Base-by-base conservation (phyloP, 202 grass and related monocot species). In the Cymbopogon flexuosus region DNA sequence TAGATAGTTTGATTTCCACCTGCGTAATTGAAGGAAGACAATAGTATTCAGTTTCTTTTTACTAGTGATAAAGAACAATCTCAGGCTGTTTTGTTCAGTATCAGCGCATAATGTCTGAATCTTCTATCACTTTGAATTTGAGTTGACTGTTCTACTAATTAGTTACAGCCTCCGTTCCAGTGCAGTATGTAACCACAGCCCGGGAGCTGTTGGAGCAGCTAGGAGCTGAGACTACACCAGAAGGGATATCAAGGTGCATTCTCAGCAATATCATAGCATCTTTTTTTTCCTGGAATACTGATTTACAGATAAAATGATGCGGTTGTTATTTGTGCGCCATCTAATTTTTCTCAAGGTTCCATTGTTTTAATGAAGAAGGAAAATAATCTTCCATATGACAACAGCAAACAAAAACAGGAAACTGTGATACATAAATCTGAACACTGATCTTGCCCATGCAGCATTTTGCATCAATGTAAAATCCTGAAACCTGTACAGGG, bases 101-200 rank as follows among this genome's bases (percentile, higher is more conserved):
- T 9, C 2, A 19, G 2, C 18, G 19, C 49, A n/a, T 54, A 6
- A 6, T 54, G 51, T 54, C 18, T 54, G 51, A 56, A 56, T 21
- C 52, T 21, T 43, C 51, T 51, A 19, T 22, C 31, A 62, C 33
- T 19, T 54, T 54, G 51, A 54, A 54, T 86, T 63, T 54, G 22
- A 12, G 27, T 14, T 3, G 35, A 56, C 18, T 35, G 8, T 57
- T 9, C 68, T 21, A 10, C 4, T 68, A 5, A 2, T 12, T 64
- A 77, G 10, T 78, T 60, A 78, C 11, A 60, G 29, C 15, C 31
- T 84, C 49, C 21, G 81, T 41, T 57, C 13, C 3, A 39, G 54
- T 81, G 59, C 83, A 93, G 92, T 98, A 95, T 89, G 86, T 93
- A 36, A 98, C 95, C 81, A 95, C 90, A 80, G 86, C 84, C 35